Evolutionary conservation across 805 yeast species (phyloP).

Genomic region (Brettanomyces sp.): DNA sequence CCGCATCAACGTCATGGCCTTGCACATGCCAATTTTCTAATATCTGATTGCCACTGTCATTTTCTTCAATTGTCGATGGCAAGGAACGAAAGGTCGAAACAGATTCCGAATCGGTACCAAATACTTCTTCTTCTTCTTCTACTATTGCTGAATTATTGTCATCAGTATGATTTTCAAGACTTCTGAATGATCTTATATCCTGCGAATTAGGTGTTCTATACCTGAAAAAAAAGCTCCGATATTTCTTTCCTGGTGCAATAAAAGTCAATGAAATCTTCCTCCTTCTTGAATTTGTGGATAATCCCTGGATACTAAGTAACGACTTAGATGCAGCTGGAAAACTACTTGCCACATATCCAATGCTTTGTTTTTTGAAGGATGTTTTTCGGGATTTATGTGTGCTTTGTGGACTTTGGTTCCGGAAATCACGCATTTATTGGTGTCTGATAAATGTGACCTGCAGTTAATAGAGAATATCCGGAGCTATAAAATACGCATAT

Average conservation of each 20-base stretch:
- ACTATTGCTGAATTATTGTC: background rate
- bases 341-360: background rate
- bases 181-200: slow-evolving; percentile 27
- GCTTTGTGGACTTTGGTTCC: no score
- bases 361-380: background rate
- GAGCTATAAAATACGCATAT: no score
- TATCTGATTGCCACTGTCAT: slow-evolving; percentile 25
- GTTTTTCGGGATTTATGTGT: no score
- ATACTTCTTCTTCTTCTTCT: slow-evolving; percentile 1
- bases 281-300: slow-evolving; percentile 24
- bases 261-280: slow-evolving; percentile 27
- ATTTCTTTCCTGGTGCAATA: slow-evolving; percentile 28
- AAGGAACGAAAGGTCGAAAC: slow-evolving; percentile 26
- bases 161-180: slow-evolving; percentile 19
- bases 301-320: slow-evolving; percentile 6
- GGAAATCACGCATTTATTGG: no score
- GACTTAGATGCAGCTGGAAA: slow-evolving; percentile 3
- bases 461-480: no score
- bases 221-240: slow-evolving; percentile 26
- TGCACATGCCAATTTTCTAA: slow-evolving; percentile 24
- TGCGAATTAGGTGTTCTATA: slow-evolving; percentile 10
- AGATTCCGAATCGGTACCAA: slow-evolving; percentile 20
- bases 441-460: no score
- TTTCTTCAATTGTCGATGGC: slow-evolving; percentile 27
- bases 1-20: slow-evolving; percentile 18